Evolutionary conservation across 2,329 filamentous ascomycete genomes (phyloP), one percentile per base, ranked within the genome.

Genomic region (Xylaria sp.): DNA sequence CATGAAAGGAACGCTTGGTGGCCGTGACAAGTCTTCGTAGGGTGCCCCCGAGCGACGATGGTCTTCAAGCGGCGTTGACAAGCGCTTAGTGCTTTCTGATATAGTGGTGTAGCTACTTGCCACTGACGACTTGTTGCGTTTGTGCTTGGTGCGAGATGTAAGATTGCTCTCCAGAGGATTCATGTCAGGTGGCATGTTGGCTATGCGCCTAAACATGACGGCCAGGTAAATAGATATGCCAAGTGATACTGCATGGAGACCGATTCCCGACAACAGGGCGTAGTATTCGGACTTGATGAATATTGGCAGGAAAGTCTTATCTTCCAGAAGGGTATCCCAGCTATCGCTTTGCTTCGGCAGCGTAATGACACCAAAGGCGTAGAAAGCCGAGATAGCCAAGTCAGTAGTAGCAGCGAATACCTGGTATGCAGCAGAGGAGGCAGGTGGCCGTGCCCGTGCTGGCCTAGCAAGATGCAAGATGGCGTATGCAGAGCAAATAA

Each of bases 101-200:
- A 75, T 69, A 45, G 68, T 69, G 9, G 78, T 83, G 67, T 77
- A 78, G 6, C 74, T 73, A 2, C 81, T 85, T 3, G 80, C 78
- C 28, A 86, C 71, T 1, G 84, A 87, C 1, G 83, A 84, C 75
- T 85, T 87, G 75, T 91, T 94, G 72, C 90, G 87, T 81, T 93
- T 94, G 78, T 96, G 92, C 40, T 67, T 70, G 23, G 78, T 80
- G 23, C 89, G 86, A 11, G 92, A 88, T 1, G 93, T 97, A 61
- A 96, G 80, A 71, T 94, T 89, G 68, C 91, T 87, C 74, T 97
- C 94, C 14, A 98, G 83, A 1, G 94, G 94, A 74, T 98, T 98
- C 91, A 97, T 92, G 73, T 98, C 94, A 0, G 94, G 94, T 5
- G 94, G 94, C 75, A 97, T 84, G 19, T 84, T 82, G 4, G 88